Evolutionary conservation across 805 yeast species (phyloP).

Genomic region (Cephaloascus albidus): DNA sequence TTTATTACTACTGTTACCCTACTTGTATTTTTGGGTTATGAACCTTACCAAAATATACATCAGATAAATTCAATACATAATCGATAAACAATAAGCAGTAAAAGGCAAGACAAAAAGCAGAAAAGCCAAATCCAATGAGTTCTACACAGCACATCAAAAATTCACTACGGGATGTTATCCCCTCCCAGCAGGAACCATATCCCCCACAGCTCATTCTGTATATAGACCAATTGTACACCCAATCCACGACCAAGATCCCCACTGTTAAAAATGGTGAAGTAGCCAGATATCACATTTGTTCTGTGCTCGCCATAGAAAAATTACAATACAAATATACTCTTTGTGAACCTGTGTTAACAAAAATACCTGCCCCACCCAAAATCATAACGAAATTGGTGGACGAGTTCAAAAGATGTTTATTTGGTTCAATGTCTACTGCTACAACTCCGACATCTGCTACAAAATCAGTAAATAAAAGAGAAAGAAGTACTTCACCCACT

Average conservation of each 20-base stretch:
- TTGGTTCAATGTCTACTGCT: constrained; percentile 4
- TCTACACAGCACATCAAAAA: no score
- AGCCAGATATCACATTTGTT: constrained; percentile 62
- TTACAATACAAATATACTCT: constrained; percentile 31
- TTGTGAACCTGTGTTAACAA: constrained; percentile 38
- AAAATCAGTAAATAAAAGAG: constrained; percentile 2
- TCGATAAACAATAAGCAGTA: no score
- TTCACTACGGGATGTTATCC: constrained; percentile 40
- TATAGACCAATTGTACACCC: constrained; percentile 36
- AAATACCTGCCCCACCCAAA: constrained; percentile 50
- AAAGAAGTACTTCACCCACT: constrained; percentile 1
- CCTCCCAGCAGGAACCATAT: constrained; percentile 32
- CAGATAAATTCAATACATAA: no score
- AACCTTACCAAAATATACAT: no score
- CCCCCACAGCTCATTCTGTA: constrained; percentile 31
- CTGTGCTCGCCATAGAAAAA: constrained; percentile 48
- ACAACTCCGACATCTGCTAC: constrained; percentile 9
- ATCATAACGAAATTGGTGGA: not conserved
- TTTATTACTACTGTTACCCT: no score
- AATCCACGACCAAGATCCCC: constrained; percentile 41
- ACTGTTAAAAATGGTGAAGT: constrained; percentile 47
- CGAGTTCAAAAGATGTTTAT: not conserved
- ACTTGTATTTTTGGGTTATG: no score
- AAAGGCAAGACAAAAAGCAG: no score
- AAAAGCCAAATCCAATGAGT: no score